These are phyloP conservation scores for Phytophthora agathidicida DNA, from an alignment of 352 stramenopile species.

Conservation along the genomic window DNA sequence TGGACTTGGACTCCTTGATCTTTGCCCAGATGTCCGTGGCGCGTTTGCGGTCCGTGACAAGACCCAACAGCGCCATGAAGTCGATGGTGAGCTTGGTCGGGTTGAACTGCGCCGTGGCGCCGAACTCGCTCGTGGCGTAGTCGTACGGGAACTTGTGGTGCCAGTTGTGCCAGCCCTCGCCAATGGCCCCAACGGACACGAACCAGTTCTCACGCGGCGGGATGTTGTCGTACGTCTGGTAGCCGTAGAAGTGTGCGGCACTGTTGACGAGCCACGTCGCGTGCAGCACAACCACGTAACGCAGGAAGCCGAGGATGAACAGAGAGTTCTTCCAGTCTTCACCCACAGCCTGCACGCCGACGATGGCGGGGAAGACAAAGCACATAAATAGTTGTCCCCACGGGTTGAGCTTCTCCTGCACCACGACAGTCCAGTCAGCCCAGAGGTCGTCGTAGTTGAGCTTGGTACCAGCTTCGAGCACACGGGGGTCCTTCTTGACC, in stretches of 20 bases:
- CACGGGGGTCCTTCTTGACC: constrained; percentile 96
- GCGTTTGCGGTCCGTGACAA: constrained; percentile 95
- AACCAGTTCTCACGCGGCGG: constrained; percentile 98
- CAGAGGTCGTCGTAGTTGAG: constrained; percentile 98
- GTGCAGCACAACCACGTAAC: constrained; percentile 96
- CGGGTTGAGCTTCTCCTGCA: constrained; percentile 97
- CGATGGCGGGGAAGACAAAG: constrained; percentile 95
- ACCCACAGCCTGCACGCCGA: constrained; percentile 85
- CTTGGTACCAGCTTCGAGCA: constrained; percentile 91
- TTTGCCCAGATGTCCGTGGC: constrained; percentile 95
- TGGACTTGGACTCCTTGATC: constrained; percentile 70
- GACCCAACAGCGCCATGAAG: constrained; percentile 86
- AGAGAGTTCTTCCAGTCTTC: constrained; percentile 97
- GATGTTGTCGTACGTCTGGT: constrained; percentile 97
- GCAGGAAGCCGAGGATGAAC: constrained; percentile 94
- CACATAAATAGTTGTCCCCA: constrained; percentile 99
- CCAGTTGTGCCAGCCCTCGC: constrained; percentile 99
- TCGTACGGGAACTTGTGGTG: constrained; percentile 99
- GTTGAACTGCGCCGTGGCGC: constrained; percentile 96
- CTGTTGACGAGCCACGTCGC: constrained; percentile 99
- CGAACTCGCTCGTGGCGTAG: constrained; percentile 98
- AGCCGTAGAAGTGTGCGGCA: constrained; percentile 97
- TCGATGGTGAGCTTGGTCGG: constrained; percentile 98
- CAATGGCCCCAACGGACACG: constrained; percentile 94
- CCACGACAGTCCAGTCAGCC: constrained; percentile 94